A percentile compares a stretch with the other conserved stretches of the same genome.
Conservation (phyloP, 257 asterid genomes). For the Solanum chiquidenum region DNA sequence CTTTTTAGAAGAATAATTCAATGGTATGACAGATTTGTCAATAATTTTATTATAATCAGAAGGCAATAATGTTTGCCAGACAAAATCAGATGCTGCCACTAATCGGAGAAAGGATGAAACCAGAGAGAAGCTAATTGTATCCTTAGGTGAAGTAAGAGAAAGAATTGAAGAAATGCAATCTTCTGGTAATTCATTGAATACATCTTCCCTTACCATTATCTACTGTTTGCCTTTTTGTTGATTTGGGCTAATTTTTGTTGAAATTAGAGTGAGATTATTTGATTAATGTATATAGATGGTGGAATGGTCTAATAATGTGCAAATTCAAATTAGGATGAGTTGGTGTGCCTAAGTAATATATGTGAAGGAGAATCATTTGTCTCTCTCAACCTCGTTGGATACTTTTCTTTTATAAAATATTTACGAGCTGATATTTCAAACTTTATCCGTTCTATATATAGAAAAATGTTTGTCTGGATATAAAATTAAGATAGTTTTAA, state of each 20-base stretch:
- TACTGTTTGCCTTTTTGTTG: not conserved
- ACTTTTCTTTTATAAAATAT: not conserved
- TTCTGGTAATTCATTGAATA: slow-evolving; percentile 6
- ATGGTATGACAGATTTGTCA: not conserved
- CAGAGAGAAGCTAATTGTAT: slow-evolving; percentile 1
- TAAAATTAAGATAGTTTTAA: not conserved
- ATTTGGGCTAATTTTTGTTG: not conserved
- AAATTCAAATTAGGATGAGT: not conserved
- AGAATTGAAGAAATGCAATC: slow-evolving; percentile 19
- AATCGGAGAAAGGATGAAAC: slow-evolving; percentile 12
- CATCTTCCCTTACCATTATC: not conserved
- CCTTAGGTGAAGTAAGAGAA: slow-evolving; percentile 22
- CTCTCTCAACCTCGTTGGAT: not conserved
- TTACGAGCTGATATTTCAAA: not conserved
- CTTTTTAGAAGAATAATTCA: slow-evolving; percentile 12
- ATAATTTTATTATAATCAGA: slow-evolving; percentile 2
- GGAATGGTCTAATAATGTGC: not conserved
- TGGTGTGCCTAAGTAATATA: not conserved
- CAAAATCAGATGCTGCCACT: slow-evolving; percentile 10
- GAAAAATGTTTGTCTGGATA: not conserved
- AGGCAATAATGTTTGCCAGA: slow-evolving; percentile 23
- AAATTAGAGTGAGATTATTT: not conserved
- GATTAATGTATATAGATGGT: not conserved
- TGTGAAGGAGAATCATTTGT: not conserved
- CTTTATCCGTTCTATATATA: not conserved